Conservation (phyloP, 2,329 filamentous ascomycete species). For the Epichloe elymi region DNA sequence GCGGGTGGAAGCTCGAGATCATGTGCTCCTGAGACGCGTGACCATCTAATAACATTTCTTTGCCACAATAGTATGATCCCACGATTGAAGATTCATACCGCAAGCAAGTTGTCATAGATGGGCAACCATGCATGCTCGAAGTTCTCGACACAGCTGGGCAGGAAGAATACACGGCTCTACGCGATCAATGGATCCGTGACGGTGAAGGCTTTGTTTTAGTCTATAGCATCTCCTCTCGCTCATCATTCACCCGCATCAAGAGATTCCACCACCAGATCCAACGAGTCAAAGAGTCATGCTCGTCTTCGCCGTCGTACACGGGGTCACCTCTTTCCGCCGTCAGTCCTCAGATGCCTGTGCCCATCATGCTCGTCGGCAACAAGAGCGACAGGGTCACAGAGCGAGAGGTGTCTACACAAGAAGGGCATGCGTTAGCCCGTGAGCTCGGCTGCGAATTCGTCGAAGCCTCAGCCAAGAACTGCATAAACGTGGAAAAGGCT, state of each 20-base stretch:
- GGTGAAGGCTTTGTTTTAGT: slow-evolving; percentile 96
- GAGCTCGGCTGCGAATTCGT: slow-evolving; percentile 94
- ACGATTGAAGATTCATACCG: slow-evolving; percentile 82
- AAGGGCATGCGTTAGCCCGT: slow-evolving; percentile 81
- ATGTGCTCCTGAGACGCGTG: background rate
- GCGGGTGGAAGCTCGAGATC: background rate
- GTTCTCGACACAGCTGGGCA: slow-evolving; percentile 95
- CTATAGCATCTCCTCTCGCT: slow-evolving; percentile 95
- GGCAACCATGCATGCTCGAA: slow-evolving; percentile 92
- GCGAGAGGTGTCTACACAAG: slow-evolving; percentile 90
- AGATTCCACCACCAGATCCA: slow-evolving; percentile 96
- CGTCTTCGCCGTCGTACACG: slow-evolving; percentile 62
- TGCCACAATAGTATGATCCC: slow-evolving; percentile 54
- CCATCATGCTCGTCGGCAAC: slow-evolving; percentile 97
- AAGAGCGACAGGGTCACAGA: slow-evolving; percentile 96
- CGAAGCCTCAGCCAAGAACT: slow-evolving; percentile 93
- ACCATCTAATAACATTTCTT: slow-evolving; percentile 1
- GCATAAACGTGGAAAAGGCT: slow-evolving; percentile 95
- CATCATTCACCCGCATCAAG: slow-evolving; percentile 88
- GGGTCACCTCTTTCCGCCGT: slow-evolving; percentile 56
- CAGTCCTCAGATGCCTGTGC: slow-evolving; percentile 55
- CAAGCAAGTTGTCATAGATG: slow-evolving; percentile 86
- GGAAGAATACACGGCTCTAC: slow-evolving; percentile 92
- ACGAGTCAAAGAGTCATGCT: slow-evolving; percentile 83
- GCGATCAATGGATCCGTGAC: slow-evolving; percentile 97